Percentiles rank a stretch among this genome's conserved stretches.
Evolutionary conservation across 2,329 filamentous ascomycete genomes (phyloP).

Genomic region (Trichoderma simmonsii): DNA sequence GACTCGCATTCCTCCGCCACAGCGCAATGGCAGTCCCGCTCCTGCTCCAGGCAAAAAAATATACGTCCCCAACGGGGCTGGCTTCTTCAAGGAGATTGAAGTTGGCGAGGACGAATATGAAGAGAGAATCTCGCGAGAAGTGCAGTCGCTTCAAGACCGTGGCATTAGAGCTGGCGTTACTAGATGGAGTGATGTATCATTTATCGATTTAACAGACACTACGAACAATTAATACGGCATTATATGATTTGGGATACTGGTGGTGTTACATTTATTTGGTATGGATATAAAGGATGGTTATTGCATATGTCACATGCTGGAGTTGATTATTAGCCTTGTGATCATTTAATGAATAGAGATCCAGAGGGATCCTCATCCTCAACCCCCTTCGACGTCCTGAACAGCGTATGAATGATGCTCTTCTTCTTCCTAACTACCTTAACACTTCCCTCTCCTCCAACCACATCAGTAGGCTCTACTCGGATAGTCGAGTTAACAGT

Average conservation of each 20-base stretch:
- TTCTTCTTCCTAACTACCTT: conserved; percentile 17
- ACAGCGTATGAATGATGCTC: conserved; percentile 21
- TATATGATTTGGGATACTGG: neutral
- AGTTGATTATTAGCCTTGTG: neutral
- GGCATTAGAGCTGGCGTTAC: conserved; percentile 23
- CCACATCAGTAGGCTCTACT: neutral
- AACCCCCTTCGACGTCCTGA: conserved; percentile 7
- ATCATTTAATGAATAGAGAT: neutral
- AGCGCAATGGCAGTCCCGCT: conserved; percentile 16
- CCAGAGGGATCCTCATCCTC: neutral
- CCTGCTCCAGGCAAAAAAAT: conserved; percentile 36
- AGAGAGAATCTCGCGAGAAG: conserved; percentile 25
- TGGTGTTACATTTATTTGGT: neutral
- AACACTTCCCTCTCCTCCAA: neutral
- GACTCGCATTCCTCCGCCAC: neutral
- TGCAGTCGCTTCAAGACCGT: conserved; percentile 17
- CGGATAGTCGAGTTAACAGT: neutral
- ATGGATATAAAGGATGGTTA: neutral
- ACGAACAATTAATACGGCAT: neutral
- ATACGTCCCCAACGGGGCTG: conserved; percentile 36
- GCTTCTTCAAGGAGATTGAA: conserved; percentile 39
- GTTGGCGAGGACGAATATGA: conserved; percentile 29
- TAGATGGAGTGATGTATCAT: conserved; percentile 33
- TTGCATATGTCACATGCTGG: neutral
- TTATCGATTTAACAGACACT: conserved; percentile 33